Conservation (phyloP, 805 yeast species). For the Candida dajiaensis region DNA sequence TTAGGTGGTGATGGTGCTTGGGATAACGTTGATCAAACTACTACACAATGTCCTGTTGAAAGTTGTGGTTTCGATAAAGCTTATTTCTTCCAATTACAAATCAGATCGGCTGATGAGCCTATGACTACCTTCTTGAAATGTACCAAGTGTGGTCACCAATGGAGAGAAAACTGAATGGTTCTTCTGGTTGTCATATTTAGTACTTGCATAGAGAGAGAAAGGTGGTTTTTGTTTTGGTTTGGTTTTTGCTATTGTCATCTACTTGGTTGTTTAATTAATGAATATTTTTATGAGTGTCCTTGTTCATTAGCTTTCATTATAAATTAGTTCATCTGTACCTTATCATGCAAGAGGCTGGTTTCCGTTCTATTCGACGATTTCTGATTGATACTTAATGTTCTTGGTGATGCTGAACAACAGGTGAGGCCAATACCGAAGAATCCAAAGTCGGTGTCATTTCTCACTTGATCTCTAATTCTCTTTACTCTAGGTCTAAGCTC, state of each 20-base stretch:
- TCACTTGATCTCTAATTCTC: neutral
- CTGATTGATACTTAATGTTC: neutral
- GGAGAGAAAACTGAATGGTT: conserved; percentile 78
- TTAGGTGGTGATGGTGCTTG: conserved; percentile 96
- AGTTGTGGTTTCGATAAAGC: conserved; percentile 86
- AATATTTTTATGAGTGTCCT: neutral
- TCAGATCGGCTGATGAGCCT: conserved; percentile 98
- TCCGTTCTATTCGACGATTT: neutral
- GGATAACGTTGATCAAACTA: conserved; percentile 97
- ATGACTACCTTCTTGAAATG: conserved; percentile 98
- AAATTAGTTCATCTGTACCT: neutral
- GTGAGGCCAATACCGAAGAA: neutral
- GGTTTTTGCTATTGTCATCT: neutral
- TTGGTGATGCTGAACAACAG: neutral
- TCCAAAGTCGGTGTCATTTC: conserved; percentile 2
- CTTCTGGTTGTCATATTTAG: neutral
- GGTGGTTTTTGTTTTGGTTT: neutral
- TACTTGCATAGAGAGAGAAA: neutral
- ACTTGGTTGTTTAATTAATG: neutral
- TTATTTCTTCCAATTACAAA: conserved; percentile 93
- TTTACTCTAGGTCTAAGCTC: neutral
- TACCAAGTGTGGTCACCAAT: conserved; percentile 86
- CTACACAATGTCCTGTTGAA: conserved; percentile 87
- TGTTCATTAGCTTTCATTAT: neutral
- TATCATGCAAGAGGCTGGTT: neutral